Conservation (phyloP, 441 rosid species). For the Gossypium davidsonii region DNA sequence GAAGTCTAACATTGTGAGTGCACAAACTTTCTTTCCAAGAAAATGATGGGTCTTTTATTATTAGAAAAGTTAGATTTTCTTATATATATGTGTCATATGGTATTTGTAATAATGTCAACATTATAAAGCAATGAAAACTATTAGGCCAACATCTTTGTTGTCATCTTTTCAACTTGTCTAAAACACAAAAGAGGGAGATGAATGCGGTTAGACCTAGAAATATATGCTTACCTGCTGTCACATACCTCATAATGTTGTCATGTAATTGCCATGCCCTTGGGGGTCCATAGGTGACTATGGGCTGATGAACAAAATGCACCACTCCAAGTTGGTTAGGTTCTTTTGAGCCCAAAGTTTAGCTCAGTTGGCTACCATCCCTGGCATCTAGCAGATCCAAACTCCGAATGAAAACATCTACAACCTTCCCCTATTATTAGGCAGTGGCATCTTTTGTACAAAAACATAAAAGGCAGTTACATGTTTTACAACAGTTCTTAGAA, state of each 20-base stretch:
- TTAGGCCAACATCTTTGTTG: slow-evolving; percentile 22
- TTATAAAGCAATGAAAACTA: background rate
- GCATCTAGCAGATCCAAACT: no score
- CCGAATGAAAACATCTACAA: background rate
- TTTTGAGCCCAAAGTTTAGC: background rate
- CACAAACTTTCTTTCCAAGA: background rate
- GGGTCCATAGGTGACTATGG: background rate
- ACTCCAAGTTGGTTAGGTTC: background rate
- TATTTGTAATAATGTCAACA: slow-evolving; percentile 5
- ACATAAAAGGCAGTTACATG: no score
- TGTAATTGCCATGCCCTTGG: background rate
- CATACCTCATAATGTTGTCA: slow-evolving; percentile 1
- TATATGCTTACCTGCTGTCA: background rate
- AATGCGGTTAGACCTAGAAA: background rate
- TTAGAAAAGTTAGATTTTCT: background rate
- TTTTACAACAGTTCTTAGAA: background rate
- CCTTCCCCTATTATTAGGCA: background rate
- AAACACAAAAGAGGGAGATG: background rate
- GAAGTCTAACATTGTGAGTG: background rate
- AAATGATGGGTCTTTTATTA: background rate
- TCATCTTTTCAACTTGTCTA: slow-evolving; percentile 11
- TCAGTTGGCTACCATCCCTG: no score
- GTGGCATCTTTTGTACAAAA: background rate
- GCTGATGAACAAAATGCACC: background rate
- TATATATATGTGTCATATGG: background rate